A percentile compares a stretch with the other conserved stretches of the same genome.
These are phyloP conservation scores for Coemansia sp. DNA, from an alignment of 192 early-diverging fungal species.

Conservation along the genomic window DNA sequence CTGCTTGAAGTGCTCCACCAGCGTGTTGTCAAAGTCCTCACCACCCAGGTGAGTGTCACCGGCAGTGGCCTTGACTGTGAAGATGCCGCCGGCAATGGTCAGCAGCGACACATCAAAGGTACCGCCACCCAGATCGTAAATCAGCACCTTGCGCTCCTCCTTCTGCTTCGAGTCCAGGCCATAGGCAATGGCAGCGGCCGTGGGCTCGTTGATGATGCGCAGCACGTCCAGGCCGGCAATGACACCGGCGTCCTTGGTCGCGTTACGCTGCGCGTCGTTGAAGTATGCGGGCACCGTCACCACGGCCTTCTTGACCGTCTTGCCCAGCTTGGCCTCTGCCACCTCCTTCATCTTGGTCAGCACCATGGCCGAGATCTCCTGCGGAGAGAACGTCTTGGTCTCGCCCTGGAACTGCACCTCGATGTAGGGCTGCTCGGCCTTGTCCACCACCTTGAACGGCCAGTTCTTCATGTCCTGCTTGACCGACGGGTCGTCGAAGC, in stretches of 20 bases:
- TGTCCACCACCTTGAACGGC: slow-evolving; percentile 76
- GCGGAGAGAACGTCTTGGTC: slow-evolving; percentile 74
- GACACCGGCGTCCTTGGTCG: slow-evolving; percentile 87
- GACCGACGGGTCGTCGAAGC: slow-evolving; percentile 79
- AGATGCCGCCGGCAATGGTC: slow-evolving; percentile 72
- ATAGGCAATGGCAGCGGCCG: slow-evolving; percentile 84
- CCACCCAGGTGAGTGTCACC: slow-evolving; percentile 85
- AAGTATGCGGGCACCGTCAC: slow-evolving; percentile 81
- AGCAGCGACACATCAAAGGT: slow-evolving; percentile 87
- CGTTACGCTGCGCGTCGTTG: slow-evolving; percentile 89
- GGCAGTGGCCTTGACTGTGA: slow-evolving; percentile 75
- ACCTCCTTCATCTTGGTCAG: slow-evolving; percentile 78
- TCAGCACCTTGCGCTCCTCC: slow-evolving; percentile 70
- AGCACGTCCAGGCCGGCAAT: slow-evolving; percentile 84
- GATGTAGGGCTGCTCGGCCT: slow-evolving; percentile 68
- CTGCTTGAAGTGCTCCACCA: slow-evolving; percentile 57
- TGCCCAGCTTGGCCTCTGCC: slow-evolving; percentile 76
- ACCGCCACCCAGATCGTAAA: slow-evolving; percentile 84
- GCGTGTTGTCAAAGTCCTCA: slow-evolving; percentile 74
- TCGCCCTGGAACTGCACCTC: slow-evolving; percentile 84
- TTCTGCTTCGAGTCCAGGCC: slow-evolving; percentile 75
- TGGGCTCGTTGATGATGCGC: slow-evolving; percentile 91
- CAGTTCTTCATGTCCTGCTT: slow-evolving; percentile 80
- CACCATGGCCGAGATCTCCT: slow-evolving; percentile 79
- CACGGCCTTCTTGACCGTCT: slow-evolving; percentile 67